Evolutionary conservation across 73 alveolate genomes (phyloP).

Genomic region (Stentor roeselii): DNA sequence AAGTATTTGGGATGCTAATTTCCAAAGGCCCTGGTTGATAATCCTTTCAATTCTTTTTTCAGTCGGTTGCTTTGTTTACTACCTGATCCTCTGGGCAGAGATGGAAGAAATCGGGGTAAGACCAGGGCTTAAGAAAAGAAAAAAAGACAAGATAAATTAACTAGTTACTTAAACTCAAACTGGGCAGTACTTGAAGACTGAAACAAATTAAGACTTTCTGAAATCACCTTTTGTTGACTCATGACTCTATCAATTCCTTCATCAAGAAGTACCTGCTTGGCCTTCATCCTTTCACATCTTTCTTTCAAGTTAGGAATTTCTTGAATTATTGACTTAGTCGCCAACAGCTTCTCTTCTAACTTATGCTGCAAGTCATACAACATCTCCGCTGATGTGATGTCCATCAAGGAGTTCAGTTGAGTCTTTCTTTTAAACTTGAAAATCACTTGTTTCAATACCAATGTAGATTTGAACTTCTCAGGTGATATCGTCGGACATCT

Average conservation of each 20-base stretch:
- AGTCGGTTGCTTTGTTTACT: no score
- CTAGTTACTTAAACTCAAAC: no score
- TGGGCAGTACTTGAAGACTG: no score
- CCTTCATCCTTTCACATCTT: slow-evolving; percentile 19
- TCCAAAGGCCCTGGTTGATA: no score
- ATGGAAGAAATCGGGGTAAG: no score
- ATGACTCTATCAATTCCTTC: background rate
- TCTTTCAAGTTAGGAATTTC: slow-evolving; percentile 41
- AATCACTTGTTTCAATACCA: slow-evolving; percentile 28
- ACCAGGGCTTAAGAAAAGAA: no score
- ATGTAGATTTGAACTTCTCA: slow-evolving; percentile 20
- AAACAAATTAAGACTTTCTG: no score
- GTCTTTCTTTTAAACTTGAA: slow-evolving; percentile 42
- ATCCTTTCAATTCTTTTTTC: no score
- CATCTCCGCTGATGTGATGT: slow-evolving; percentile 50
- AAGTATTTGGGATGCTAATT: no score
- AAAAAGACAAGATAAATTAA: no score
- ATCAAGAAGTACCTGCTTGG: background rate
- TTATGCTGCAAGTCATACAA: slow-evolving; percentile 49
- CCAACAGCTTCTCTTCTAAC: slow-evolving; percentile 34
- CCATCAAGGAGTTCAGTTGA: slow-evolving; percentile 33
- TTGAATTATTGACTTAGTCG: slow-evolving; percentile 36
- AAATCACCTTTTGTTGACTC: background rate
- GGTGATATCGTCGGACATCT: slow-evolving; percentile 19
- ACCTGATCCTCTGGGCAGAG: no score